phyloP scores from a whole-genome alignment of 140 eudicot genomes.

The Oenanthe javanica region DNA sequence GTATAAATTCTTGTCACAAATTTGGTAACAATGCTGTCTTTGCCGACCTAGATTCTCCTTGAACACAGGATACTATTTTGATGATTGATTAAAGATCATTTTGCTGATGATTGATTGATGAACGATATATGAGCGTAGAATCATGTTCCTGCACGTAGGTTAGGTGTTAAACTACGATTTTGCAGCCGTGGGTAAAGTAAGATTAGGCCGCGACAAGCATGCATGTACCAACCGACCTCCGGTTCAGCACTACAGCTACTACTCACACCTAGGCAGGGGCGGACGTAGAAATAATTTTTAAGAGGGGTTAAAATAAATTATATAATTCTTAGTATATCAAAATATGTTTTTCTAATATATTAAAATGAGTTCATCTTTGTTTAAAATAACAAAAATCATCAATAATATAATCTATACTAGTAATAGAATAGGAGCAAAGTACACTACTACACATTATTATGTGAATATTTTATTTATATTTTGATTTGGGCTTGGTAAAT shows the following conservation, averaged over 20 bases:
- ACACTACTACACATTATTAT: too few species aligned
- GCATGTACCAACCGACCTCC: neutral
- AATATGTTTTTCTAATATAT: too few species aligned
- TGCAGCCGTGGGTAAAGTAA: neutral
- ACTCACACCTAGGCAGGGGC: too few species aligned
- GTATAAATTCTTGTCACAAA: neutral
- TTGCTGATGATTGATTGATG: neutral
- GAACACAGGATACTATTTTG: neutral
- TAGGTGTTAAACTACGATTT: neutral
- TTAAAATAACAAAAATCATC: too few species aligned
- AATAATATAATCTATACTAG: too few species aligned
- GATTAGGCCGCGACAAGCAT: neutral
- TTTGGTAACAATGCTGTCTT: neutral
- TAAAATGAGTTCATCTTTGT: too few species aligned
- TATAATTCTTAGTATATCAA: too few species aligned
- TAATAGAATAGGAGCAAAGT: too few species aligned
- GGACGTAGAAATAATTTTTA: too few species aligned
- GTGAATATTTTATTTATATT: too few species aligned
- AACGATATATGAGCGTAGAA: neutral
- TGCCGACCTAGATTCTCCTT: neutral
- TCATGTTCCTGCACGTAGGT: neutral
- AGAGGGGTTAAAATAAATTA: too few species aligned
- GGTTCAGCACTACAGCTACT: neutral
- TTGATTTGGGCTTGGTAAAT: too few species aligned
- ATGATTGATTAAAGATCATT: neutral